Conservation (phyloP, 1,139 yeast genomes). For the Lodderomyces pseudojiufengensis region DNA sequence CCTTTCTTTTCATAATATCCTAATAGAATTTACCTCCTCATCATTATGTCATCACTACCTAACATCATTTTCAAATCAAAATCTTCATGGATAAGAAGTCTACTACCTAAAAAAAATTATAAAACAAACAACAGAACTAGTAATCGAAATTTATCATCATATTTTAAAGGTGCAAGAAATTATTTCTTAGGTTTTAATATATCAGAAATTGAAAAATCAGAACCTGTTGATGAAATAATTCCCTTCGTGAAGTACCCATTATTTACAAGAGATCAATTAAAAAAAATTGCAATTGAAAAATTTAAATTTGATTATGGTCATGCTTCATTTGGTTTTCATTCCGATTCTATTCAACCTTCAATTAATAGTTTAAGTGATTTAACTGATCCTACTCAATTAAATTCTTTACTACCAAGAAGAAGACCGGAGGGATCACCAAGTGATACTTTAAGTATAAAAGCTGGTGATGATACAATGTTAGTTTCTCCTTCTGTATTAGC, state of each 20-base stretch:
- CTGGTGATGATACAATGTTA: slow-evolving; percentile 64
- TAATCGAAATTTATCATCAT: slow-evolving; percentile 7
- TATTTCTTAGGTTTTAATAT: slow-evolving; percentile 25
- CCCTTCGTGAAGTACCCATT: slow-evolving; percentile 44
- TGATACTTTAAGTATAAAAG: slow-evolving; percentile 51
- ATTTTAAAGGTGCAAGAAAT: slow-evolving; percentile 26
- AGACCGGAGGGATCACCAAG: slow-evolving; percentile 52
- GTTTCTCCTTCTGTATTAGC: slow-evolving; percentile 54
- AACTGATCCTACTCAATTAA: slow-evolving; percentile 47
- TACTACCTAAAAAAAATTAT: too few species aligned
- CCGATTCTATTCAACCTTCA: slow-evolving; percentile 34
- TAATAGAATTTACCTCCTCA: too few species aligned
- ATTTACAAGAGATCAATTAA: slow-evolving; percentile 40
- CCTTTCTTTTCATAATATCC: too few species aligned
- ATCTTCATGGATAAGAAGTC: too few species aligned
- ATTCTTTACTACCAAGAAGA: slow-evolving; percentile 47
- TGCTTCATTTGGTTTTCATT: slow-evolving; percentile 50
- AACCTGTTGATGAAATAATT: slow-evolving; percentile 24
- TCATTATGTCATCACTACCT: too few species aligned
- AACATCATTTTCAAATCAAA: too few species aligned
- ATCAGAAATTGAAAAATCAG: slow-evolving; percentile 10
- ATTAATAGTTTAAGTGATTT: slow-evolving; percentile 51
- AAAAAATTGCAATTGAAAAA: slow-evolving; percentile 33
- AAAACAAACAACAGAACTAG: background rate
- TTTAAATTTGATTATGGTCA: slow-evolving; percentile 45